phyloP scores from a whole-genome alignment of 768 basidiomycete genomes.

The Lanmaoa rubissima region DNA sequence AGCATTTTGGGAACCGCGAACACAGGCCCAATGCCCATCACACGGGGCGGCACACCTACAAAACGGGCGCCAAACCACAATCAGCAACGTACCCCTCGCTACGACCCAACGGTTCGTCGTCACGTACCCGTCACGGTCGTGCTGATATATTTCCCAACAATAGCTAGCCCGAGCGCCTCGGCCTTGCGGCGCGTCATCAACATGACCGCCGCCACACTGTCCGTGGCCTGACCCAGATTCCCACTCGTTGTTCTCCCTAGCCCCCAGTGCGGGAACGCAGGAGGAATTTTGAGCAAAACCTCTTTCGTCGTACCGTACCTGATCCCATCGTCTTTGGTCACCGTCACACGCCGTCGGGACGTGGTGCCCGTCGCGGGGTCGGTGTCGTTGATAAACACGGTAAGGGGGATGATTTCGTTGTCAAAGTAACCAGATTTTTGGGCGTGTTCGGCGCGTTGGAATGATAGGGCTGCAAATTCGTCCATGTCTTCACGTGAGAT shows the following conservation, averaged over 20 bases:
- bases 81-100: neutral
- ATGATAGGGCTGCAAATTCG: constrained; percentile 65
- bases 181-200: constrained; percentile 82
- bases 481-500: constrained; percentile 78
- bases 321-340: constrained; percentile 76
- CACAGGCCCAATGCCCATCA: constrained; percentile 87
- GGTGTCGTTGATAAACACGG: constrained; percentile 59
- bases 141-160: constrained; percentile 79
- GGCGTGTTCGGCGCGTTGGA: constrained; percentile 77
- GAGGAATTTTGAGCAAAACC: too few relatives aligned
- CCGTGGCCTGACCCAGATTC: constrained; percentile 83
- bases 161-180: constrained; percentile 64
- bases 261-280: constrained; percentile 83
- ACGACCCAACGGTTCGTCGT: too few relatives aligned
- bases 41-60: constrained; percentile 67
- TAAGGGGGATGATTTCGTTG: constrained; percentile 75
- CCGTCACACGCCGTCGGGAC: constrained; percentile 46
- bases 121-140: constrained; percentile 62
- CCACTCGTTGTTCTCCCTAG: constrained; percentile 74
- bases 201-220: constrained; percentile 81
- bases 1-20: constrained; percentile 81
- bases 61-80: neutral
- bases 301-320: constrained; percentile 65
- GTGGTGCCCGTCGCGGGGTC: constrained; percentile 51
- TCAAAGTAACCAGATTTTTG: constrained; percentile 63